Conservation (phyloP, 768 basidiomycete genomes). For the Fistulinella prunicolor region DNA sequence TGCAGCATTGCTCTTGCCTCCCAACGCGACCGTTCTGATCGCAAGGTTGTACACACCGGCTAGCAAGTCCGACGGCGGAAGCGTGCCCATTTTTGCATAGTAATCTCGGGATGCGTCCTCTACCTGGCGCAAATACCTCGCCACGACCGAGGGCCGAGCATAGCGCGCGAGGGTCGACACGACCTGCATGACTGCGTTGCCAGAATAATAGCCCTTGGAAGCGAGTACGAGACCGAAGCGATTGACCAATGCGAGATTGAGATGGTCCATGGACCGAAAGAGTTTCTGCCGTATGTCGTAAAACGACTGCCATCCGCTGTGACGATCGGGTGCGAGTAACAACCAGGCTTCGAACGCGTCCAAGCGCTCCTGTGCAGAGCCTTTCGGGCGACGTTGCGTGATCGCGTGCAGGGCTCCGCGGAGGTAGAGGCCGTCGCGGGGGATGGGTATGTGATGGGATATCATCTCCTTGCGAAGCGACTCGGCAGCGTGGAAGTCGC, state of each 20-base stretch:
- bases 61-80: constrained; percentile 10
- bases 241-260: constrained; percentile 37
- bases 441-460: constrained; percentile 37
- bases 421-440: constrained; percentile 35
- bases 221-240: constrained; percentile 44
- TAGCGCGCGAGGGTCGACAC: constrained; percentile 45
- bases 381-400: constrained; percentile 11
- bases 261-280: constrained; percentile 26
- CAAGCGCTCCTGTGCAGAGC: constrained; percentile 16
- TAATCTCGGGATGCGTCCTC: constrained; percentile 15
- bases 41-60: constrained; percentile 34
- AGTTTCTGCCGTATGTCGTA: constrained; percentile 32
- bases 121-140: constrained; percentile 38
- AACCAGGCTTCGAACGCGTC: constrained; percentile 42
- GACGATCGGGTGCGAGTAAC: constrained; percentile 38
- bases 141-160: constrained; percentile 33
- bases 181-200: constrained; percentile 18
- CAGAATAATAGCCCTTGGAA: constrained; percentile 42
- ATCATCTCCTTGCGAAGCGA: constrained; percentile 40
- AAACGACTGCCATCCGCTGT: constrained; percentile 19
- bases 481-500: constrained; percentile 29
- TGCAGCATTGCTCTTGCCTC: constrained; percentile 40
- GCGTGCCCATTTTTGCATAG: constrained; percentile 1
- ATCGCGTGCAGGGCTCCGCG: constrained; percentile 36
- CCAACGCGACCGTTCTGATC: constrained; percentile 40